Evolutionary conservation across 306 rosid species (phyloP).

Genomic region (Medicago ruthenica): DNA sequence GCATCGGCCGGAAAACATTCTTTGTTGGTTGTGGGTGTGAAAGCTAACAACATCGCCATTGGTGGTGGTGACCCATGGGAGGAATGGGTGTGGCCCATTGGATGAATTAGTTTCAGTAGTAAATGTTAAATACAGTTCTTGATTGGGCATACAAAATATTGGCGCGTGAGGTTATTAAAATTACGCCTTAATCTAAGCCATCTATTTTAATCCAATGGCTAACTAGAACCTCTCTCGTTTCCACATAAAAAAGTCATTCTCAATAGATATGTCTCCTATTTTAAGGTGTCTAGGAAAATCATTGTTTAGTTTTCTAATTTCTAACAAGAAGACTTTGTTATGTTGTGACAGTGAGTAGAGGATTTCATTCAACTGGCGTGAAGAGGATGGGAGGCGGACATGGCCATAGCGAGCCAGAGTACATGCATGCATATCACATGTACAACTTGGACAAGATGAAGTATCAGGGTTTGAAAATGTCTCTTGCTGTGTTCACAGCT

Average conservation of each 20-base stretch:
- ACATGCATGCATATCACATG: constrained; percentile 60
- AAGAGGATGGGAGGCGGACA: constrained; percentile 65
- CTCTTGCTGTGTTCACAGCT: constrained; percentile 55
- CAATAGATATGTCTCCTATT: not conserved
- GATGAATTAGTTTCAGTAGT: too few species aligned
- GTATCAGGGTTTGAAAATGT: constrained; percentile 54
- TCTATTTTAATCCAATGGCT: not conserved
- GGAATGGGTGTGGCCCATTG: too few species aligned
- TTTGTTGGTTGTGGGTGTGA: not conserved
- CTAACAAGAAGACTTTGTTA: constrained; percentile 18
- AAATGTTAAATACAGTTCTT: too few species aligned
- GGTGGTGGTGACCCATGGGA: too few species aligned
- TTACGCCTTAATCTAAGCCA: not conserved
- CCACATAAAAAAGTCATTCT: not conserved
- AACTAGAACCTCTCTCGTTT: not conserved
- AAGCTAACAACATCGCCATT: not conserved
- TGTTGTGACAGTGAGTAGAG: constrained; percentile 53
- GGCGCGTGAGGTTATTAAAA: not conserved
- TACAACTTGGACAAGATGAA: constrained; percentile 62
- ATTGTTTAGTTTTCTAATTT: constrained; percentile 1
- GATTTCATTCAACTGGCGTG: constrained; percentile 54
- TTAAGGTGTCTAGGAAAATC: not conserved
- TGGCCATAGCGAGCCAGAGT: constrained; percentile 56
- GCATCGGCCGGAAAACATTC: not conserved
- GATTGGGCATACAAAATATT: not conserved